Evolutionary conservation across 164 flowering plant species (phyloP).

Genomic region (Umbellularia californica): DNA sequence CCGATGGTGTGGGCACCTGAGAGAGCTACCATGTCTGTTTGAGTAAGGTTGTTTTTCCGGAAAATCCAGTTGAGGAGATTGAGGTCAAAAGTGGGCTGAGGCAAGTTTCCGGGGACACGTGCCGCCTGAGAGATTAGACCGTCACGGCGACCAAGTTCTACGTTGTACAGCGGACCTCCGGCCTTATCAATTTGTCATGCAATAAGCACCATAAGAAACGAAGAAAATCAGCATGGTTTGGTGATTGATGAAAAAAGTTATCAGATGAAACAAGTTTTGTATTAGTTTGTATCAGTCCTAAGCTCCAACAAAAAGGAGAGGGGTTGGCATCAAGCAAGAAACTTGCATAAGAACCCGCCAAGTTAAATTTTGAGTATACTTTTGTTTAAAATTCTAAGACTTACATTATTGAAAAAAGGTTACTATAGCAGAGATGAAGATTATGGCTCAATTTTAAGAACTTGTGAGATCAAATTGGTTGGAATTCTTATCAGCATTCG

Average conservation of each 20-base stretch:
- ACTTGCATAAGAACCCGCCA: too few relatives aligned
- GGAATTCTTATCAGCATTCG: too few relatives aligned
- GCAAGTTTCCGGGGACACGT: slow-evolving; percentile 51
- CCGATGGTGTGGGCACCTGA: slow-evolving; percentile 85
- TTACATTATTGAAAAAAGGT: too few relatives aligned
- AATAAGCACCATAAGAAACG: neutral
- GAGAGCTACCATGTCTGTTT: slow-evolving; percentile 61
- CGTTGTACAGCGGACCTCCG: slow-evolving; percentile 57
- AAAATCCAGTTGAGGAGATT: slow-evolving; percentile 40
- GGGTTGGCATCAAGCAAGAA: too few relatives aligned
- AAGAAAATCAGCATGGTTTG: neutral
- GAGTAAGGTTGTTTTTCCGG: slow-evolving; percentile 40
- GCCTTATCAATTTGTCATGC: slow-evolving; percentile 25
- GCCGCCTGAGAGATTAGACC: slow-evolving; percentile 58
- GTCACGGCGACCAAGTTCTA: slow-evolving; percentile 70
- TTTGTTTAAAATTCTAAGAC: too few relatives aligned
- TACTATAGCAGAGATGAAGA: too few relatives aligned
- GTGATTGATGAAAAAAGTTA: too few relatives aligned
- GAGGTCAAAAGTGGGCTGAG: slow-evolving; percentile 43
- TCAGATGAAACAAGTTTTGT: neutral
- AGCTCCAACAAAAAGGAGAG: too few relatives aligned
- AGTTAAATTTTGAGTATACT: too few relatives aligned
- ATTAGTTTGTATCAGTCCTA: neutral
- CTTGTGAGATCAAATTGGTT: too few relatives aligned
- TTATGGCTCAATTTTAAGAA: too few relatives aligned